Evolutionary conservation across 768 basidiomycete genomes (phyloP).

Genomic region (Termitomyces sp.): DNA sequence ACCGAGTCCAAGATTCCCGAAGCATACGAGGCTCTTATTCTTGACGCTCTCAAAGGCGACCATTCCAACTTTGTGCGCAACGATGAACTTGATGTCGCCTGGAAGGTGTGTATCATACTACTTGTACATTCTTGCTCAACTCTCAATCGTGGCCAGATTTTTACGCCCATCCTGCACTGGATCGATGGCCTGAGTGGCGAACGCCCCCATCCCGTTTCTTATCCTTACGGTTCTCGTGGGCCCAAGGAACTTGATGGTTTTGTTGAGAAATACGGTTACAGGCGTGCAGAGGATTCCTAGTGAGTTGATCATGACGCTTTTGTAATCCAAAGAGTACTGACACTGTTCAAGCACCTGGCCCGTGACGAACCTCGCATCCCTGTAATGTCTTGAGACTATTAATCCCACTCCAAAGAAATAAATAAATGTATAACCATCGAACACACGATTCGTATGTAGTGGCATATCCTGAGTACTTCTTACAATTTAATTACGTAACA

Average conservation of each 20-base stretch:
- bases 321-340: slow-evolving; percentile 1
- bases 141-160: slow-evolving; percentile 50
- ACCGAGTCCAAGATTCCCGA: slow-evolving; percentile 89
- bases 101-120: slow-evolving; percentile 69
- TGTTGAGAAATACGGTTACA: slow-evolving; percentile 72
- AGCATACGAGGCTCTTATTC: slow-evolving; percentile 92
- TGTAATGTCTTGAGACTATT: slow-evolving; percentile 28
- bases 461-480: background rate
- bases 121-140: background rate
- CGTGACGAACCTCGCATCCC: slow-evolving; percentile 56
- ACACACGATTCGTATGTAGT: slow-evolving; percentile 6
- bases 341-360: slow-evolving; percentile 60
- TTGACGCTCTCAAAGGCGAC: slow-evolving; percentile 96
- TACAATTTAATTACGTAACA: background rate
- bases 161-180: slow-evolving; percentile 94
- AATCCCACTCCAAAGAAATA: slow-evolving; percentile 5
- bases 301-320: slow-evolving; percentile 41
- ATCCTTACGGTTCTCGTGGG: slow-evolving; percentile 95
- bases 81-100: slow-evolving; percentile 95
- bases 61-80: slow-evolving; percentile 99
- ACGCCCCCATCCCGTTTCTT: slow-evolving; percentile 66
- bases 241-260: slow-evolving; percentile 80
- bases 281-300: slow-evolving; percentile 65
- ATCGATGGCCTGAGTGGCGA: slow-evolving; percentile 75
- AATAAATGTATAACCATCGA: slow-evolving; percentile 13